Percentiles rank a stretch among this genome's conserved stretches.
phyloP scores from a whole-genome alignment of 1,139 yeast species.

The Insectozyma bohioensis region DNA sequence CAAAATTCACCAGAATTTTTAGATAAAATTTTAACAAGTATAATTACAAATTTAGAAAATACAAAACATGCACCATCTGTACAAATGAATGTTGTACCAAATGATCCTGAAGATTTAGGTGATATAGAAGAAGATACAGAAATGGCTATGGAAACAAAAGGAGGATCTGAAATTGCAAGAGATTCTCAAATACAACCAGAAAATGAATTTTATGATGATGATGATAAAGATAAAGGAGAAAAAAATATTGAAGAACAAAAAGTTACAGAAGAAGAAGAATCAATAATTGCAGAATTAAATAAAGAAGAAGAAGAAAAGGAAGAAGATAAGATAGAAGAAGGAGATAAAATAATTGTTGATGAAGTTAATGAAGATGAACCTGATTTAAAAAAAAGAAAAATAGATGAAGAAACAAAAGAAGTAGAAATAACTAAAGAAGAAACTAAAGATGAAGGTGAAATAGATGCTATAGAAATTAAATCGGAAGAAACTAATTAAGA shows the following conservation, averaged over 20 bases:
- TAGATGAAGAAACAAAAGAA: too few relatives aligned
- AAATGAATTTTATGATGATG: slow-evolving; percentile 67
- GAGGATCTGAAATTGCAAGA: slow-evolving; percentile 84
- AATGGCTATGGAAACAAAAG: slow-evolving; percentile 81
- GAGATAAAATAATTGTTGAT: too few relatives aligned
- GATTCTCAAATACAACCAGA: slow-evolving; percentile 69
- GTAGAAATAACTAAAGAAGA: too few relatives aligned
- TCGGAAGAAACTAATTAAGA: too few relatives aligned
- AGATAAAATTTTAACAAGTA: slow-evolving; percentile 78
- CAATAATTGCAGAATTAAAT: slow-evolving; percentile 40
- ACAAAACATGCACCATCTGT: slow-evolving; percentile 96
- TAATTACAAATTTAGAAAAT: slow-evolving; percentile 75
- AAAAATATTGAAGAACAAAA: slow-evolving; percentile 22
- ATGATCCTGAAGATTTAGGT: slow-evolving; percentile 76
- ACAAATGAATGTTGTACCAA: slow-evolving; percentile 88
- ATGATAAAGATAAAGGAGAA: slow-evolving; percentile 51
- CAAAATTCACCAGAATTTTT: slow-evolving; percentile 93
- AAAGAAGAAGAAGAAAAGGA: slow-evolving; percentile 2
- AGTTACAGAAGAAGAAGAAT: slow-evolving; percentile 30
- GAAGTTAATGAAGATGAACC: too few relatives aligned
- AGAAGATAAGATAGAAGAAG: slow-evolving; percentile 1
- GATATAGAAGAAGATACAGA: slow-evolving; percentile 75
- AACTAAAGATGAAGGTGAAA: too few relatives aligned
- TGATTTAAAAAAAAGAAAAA: too few relatives aligned
- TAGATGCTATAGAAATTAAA: too few relatives aligned